Conservation (phyloP, 345 rosid genomes). For the Moricandia moricandioides region DNA sequence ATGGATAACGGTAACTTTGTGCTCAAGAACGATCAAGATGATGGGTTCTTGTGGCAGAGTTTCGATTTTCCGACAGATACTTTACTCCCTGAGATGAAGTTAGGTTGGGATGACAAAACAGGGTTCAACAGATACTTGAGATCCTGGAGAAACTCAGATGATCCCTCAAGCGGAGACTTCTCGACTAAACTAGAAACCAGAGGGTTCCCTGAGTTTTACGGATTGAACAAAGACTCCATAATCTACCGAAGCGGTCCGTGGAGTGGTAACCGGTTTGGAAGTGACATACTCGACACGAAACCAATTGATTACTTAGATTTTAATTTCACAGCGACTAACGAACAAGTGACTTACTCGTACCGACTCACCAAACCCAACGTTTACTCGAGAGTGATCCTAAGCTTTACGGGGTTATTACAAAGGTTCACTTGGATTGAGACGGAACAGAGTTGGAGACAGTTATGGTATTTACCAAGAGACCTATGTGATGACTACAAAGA, state of each 20-base stretch:
- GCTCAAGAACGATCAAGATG: not conserved
- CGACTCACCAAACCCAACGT: not conserved
- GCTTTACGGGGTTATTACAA: not conserved
- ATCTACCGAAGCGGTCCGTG: not conserved
- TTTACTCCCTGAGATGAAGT: not conserved
- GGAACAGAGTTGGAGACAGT: not conserved
- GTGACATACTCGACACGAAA: not conserved
- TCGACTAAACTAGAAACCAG: not conserved
- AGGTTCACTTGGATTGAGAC: not conserved
- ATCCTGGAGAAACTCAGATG: not conserved
- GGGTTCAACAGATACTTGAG: not conserved
- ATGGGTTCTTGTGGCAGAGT: not conserved
- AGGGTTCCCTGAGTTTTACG: not conserved
- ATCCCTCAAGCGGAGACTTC: not conserved
- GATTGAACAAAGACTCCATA: not conserved
- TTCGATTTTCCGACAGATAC: not conserved
- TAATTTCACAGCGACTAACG: not conserved
- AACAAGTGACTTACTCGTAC: not conserved
- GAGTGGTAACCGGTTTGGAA: not conserved
- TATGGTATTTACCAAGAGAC: not conserved
- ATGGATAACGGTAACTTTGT: not conserved
- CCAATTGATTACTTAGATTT: not conserved
- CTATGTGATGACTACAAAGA: not conserved
- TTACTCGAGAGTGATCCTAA: not conserved
- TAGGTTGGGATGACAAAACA: not conserved